Conservation (phyloP, 768 basidiomycete species). For the Naganishia randhawae region DNA sequence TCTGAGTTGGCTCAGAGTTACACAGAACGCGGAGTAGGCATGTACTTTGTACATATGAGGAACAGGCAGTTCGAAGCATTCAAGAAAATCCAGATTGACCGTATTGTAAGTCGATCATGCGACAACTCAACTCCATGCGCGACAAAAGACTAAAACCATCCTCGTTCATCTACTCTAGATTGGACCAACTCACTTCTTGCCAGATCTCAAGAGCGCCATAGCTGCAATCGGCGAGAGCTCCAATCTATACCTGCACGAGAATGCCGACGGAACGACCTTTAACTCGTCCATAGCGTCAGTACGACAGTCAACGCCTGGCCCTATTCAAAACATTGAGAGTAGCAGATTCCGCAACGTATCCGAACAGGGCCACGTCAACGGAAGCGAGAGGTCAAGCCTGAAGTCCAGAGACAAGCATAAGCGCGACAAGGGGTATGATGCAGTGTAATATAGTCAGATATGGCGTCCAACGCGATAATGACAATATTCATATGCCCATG, state of each 20-base stretch:
- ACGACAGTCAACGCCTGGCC: not conserved
- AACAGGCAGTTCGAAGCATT: constrained; percentile 41
- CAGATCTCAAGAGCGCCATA: constrained; percentile 12
- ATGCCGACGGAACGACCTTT: not conserved
- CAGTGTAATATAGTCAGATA: not conserved
- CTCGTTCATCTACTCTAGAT: not conserved
- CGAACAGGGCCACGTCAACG: not conserved
- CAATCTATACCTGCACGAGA: not conserved
- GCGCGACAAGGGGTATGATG: constrained; percentile 4
- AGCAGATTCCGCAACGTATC: not conserved
- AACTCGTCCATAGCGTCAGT: not conserved
- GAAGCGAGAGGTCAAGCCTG: not conserved
- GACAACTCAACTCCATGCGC: too few species aligned
- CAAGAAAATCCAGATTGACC: constrained; percentile 43
- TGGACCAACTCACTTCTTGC: constrained; percentile 13
- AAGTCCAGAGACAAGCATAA: not conserved
- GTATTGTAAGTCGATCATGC: constrained; percentile 36
- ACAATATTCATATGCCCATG: too few species aligned
- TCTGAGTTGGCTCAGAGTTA: constrained; percentile 75
- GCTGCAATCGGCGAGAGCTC: not conserved
- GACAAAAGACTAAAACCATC: not conserved
- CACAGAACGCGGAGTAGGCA: constrained; percentile 56
- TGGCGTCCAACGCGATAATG: not conserved
- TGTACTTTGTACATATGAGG: constrained; percentile 50
- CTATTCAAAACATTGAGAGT: not conserved